Base-by-base conservation (phyloP, 2,329 filamentous ascomycete species). In the Salinomyces thailandicus region DNA sequence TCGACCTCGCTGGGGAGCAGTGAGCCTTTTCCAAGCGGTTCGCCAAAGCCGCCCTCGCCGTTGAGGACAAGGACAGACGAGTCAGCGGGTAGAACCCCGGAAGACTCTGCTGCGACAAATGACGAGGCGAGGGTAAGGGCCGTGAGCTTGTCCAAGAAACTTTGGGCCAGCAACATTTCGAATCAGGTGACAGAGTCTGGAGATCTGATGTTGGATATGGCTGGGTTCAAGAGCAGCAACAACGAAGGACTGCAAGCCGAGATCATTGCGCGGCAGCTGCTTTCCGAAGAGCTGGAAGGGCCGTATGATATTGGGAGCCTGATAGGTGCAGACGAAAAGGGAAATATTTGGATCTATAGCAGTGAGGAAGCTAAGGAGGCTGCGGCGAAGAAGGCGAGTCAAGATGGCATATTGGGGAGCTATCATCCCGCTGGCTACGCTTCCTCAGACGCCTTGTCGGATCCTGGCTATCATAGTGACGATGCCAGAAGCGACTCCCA, bases 311-410 rank as follows among this genome's bases (percentile, higher is more conserved):
- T 98, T 50, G 91, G 91, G 5, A 81, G 89, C 2, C 70, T 98
- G 18, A 94, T 98, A 50, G 91, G 87, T 9, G 89, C 91, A 30
- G 91, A 98, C 55, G 86, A 93, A 54, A 78, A 91, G 41, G 91
- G 91, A 5, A 98, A 98, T 52, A 70, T 98, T n/a, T 96, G 91
- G 89, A 96, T 98, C 48, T 98, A 98, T 64, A 91, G 86, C 62
- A 96, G 87, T 51, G 87, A 96, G 59, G 87, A 94, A 54, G 86
- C 91, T 16, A 96, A 95, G 55, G 81, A 91, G 51, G 81, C 83
- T 5, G 89, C 89, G 19, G 80, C 80, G 65, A 79, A 81, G 24
- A 69, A 71, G 50, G 67, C 70, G 2, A 44, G 50, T 19, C 28
- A 44, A 34, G 50, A 65, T 2, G 22, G 22, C 22, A 26, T n/a